phyloP scores from a whole-genome alignment of 768 basidiomycete genomes.

The Kwoniella sp. region DNA sequence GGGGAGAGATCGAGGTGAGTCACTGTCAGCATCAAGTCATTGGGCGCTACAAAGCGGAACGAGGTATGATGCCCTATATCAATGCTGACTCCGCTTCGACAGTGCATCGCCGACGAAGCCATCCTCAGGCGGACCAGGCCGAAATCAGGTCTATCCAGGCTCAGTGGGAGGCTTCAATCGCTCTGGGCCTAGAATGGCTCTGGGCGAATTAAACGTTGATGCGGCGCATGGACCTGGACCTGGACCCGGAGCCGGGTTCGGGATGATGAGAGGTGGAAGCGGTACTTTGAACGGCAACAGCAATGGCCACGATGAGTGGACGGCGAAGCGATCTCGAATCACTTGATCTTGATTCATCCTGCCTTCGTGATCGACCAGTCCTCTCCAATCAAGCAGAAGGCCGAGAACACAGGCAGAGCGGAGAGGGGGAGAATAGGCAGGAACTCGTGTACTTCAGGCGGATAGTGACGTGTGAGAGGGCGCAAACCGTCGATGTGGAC shows the following conservation, averaged over 20 bases:
- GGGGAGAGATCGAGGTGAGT: conserved; percentile 16
- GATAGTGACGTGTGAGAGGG: too few species aligned
- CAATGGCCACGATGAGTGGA: conserved; percentile 20
- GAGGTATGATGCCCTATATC: too few species aligned
- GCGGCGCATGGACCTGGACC: not conserved
- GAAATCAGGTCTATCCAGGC: not conserved
- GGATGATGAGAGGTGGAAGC: not conserved
- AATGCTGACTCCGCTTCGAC: not conserved
- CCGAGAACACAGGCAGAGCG: too few species aligned
- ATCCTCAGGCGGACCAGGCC: not conserved
- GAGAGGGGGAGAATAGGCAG: too few species aligned
- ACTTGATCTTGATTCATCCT: too few species aligned
- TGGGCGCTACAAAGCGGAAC: too few species aligned
- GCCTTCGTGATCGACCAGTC: too few species aligned
- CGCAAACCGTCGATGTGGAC: too few species aligned
- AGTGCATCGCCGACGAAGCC: conserved; percentile 38
- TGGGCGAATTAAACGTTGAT: conserved; percentile 31
- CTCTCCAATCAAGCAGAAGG: too few species aligned
- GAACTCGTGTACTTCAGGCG: too few species aligned
- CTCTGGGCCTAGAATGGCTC: conserved; percentile 25
- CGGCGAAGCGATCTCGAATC: conserved; percentile 22
- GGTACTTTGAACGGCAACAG: too few species aligned
- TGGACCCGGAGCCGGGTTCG: not conserved
- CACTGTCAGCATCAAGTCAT: not conserved
- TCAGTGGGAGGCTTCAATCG: not conserved